These are phyloP conservation scores for Dioscorea dumetorum DNA, from an alignment of 106 monocot genomes.

Conservation along the genomic window DNA sequence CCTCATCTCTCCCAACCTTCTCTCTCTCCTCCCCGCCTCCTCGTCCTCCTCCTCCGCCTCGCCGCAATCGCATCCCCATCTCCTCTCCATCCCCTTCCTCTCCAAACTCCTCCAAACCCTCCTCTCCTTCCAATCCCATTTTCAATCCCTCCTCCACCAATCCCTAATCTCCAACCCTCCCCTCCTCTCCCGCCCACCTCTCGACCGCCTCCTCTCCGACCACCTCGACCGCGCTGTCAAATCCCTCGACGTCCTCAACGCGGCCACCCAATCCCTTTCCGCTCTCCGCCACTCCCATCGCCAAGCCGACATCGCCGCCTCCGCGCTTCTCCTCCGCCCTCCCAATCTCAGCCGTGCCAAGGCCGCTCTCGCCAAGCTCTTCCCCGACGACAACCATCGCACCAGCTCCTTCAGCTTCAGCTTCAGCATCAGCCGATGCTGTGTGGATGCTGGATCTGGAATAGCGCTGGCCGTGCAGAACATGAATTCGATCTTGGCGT, in stretches of 20 bases:
- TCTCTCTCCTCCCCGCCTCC: slow-evolving; percentile 22
- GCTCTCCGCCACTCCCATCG: slow-evolving; percentile 32
- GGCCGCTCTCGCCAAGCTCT: slow-evolving; percentile 52
- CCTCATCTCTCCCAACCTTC: slow-evolving; percentile 44
- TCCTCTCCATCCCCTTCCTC: slow-evolving; percentile 46
- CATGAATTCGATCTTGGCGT: slow-evolving; percentile 51
- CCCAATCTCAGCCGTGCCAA: slow-evolving; percentile 34
- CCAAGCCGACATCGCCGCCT: slow-evolving; percentile 51
- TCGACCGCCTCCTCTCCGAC: slow-evolving; percentile 34
- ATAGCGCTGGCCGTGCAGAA: slow-evolving; percentile 41
- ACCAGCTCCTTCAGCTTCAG: slow-evolving; percentile 9
- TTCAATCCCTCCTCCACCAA: slow-evolving; percentile 18
- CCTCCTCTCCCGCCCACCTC: slow-evolving; percentile 13
- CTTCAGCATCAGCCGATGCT: slow-evolving; percentile 24
- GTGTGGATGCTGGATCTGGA: slow-evolving; percentile 1
- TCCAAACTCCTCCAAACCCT: slow-evolving; percentile 46
- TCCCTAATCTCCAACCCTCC: slow-evolving; percentile 3
- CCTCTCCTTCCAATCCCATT: slow-evolving; percentile 29
- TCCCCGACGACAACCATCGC: slow-evolving; percentile 3
- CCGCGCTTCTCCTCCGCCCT: slow-evolving; percentile 16
- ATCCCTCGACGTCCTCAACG: slow-evolving; percentile 67
- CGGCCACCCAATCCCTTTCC: slow-evolving; percentile 33
- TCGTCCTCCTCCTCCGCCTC: no score
- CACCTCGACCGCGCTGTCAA: slow-evolving; percentile 58
- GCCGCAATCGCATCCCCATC: not conserved